Percentiles rank a stretch among this genome's conserved stretches.
Conservation (phyloP, 148 eudicot species). For the Vaccinium vitisidaea region DNA sequence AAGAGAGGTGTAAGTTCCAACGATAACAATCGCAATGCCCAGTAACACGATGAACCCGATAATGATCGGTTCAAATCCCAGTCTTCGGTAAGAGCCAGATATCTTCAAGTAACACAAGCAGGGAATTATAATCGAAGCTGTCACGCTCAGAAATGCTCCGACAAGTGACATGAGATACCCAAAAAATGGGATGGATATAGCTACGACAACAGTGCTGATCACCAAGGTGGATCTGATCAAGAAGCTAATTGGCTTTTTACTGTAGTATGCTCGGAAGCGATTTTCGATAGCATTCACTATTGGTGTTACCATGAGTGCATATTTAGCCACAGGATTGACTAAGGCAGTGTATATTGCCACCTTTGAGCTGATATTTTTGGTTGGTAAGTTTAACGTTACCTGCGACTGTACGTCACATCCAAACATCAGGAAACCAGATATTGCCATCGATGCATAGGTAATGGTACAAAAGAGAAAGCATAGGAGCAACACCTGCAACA, state of each 20-base stretch:
- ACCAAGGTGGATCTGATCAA: slow-evolving; percentile 38
- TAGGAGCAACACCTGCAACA: slow-evolving; percentile 40
- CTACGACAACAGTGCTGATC: slow-evolving; percentile 40
- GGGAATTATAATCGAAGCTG: slow-evolving; percentile 42
- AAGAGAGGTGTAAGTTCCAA: slow-evolving; percentile 52
- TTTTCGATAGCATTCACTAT: slow-evolving; percentile 40
- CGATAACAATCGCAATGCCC: slow-evolving; percentile 30
- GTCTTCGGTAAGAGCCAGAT: slow-evolving; percentile 18
- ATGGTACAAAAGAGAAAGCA: slow-evolving; percentile 48
- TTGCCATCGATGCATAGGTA: slow-evolving; percentile 47
- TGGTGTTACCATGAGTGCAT: slow-evolving; percentile 52
- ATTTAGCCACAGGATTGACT: slow-evolving; percentile 51
- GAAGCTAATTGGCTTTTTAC: slow-evolving; percentile 28
- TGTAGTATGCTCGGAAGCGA: slow-evolving; percentile 33
- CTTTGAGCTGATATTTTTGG: slow-evolving; percentile 33
- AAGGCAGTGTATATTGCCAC: slow-evolving; percentile 53
- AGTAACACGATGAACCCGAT: slow-evolving; percentile 29
- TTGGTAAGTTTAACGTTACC: slow-evolving; percentile 50
- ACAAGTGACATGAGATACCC: slow-evolving; percentile 49
- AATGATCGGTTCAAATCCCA: slow-evolving; percentile 23
- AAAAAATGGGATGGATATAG: slow-evolving; percentile 45
- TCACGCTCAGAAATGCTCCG: slow-evolving; percentile 46
- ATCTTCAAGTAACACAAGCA: slow-evolving; percentile 63
- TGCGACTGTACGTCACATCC: slow-evolving; percentile 45
- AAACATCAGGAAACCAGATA: slow-evolving; percentile 49